Base-by-base conservation (phyloP, 2,329 filamentous ascomycete genomes). In the Fusarium albosuccineum region DNA sequence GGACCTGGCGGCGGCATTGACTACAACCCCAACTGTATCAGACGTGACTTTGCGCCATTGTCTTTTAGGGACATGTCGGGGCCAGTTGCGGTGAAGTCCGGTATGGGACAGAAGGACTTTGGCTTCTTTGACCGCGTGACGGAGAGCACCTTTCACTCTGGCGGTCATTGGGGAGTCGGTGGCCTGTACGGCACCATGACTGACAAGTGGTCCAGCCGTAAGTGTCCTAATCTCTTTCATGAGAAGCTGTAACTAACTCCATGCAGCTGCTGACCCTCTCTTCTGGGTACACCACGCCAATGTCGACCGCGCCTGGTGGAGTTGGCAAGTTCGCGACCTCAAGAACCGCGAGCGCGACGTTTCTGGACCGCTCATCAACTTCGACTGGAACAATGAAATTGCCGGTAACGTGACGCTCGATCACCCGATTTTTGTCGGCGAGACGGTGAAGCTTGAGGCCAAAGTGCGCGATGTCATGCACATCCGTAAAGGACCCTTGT, bases 271-370 rank as follows among this genome's bases (percentile, higher is more conserved):
- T 27, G 74, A 77, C 44, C 70, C 73, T 22, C 37, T 77, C 1
- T 76, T 76, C 50, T 76, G 68, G 64, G 51, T 77, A 0, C 74
- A 76, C 13, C 75, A 76, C 2, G 62, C 67, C 40, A 74, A 76
- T 10, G 64, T 76, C 3, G 75, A 77, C 55, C 66, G 70, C 1
- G 59, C 63, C 11, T 77, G 73, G 71, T 73, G 64, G 64, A 54
- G 64, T 6, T 70, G 64, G 68, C 61, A 70, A 16, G 13, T 59
- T 14, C 62, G 56, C 0, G 46, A 69, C 13, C 41, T 69, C 1
- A 44, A 64, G 44, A 44, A 42, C 3, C 66, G 66, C 0, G 52
- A 67, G 16, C 44, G 56, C 14, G 66, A 69, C 4, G 40, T 69
- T 3, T 69, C 66, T 1, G 66, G 66, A 0, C 62, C 66, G 3